A percentile compares a stretch with the other conserved stretches of the same genome.
Evolutionary conservation across 441 rosid species (phyloP).

Genomic region (Eutrema salsugineum): DNA sequence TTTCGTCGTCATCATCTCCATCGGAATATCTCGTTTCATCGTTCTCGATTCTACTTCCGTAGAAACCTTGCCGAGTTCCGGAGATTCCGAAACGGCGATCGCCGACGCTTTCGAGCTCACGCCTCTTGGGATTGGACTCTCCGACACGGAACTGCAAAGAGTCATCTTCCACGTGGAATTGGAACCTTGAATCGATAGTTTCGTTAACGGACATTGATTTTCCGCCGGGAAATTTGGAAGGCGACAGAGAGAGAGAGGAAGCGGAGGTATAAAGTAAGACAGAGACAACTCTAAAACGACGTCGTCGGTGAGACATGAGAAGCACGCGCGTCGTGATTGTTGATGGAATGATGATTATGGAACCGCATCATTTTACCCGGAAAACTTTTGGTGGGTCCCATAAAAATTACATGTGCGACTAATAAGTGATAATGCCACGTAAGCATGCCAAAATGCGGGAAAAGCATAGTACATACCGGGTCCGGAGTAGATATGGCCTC

Average conservation of each 20-base stretch:
- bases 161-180: slow-evolving; percentile 52
- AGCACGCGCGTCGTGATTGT: slow-evolving; percentile 24
- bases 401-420: background rate
- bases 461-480: background rate
- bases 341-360: slow-evolving; percentile 15
- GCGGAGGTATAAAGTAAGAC: background rate
- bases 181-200: slow-evolving; percentile 43
- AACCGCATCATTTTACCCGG: slow-evolving; percentile 9
- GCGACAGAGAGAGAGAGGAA: background rate
- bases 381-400: background rate
- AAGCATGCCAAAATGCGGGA: background rate
- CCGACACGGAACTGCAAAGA: slow-evolving; percentile 35
- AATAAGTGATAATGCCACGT: background rate
- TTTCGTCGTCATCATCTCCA: slow-evolving; percentile 45
- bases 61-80: slow-evolving; percentile 34
- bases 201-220: slow-evolving; percentile 27
- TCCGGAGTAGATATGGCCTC: background rate
- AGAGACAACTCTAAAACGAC: background rate
- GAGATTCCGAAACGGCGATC: slow-evolving; percentile 46
- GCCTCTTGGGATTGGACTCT: slow-evolving; percentile 38
- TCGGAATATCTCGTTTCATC: slow-evolving; percentile 56
- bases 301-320: background rate
- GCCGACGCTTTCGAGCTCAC: slow-evolving; percentile 49
- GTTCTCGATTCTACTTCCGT: slow-evolving; percentile 25
- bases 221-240: background rate